These are phyloP conservation scores for Scorias spongiosa DNA, from an alignment of 2,329 filamentous ascomycete species.

Conservation along the genomic window DNA sequence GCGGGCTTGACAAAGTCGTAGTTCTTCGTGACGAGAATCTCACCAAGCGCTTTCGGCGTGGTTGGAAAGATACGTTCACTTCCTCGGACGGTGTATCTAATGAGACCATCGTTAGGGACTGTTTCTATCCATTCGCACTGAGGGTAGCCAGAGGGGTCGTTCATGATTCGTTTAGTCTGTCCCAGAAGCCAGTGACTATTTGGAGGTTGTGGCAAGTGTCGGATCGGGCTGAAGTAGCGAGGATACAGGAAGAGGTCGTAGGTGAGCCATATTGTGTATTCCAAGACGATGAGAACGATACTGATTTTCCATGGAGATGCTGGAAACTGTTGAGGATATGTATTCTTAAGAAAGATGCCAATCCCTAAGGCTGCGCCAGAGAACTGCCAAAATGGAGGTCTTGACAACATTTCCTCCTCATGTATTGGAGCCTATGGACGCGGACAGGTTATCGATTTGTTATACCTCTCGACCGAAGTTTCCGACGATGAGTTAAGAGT, in stretches of 20 bases:
- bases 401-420: neutral
- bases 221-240: constrained; percentile 40
- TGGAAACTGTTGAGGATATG: neutral
- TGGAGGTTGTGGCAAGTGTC: constrained; percentile 39
- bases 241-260: constrained; percentile 40
- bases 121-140: constrained; percentile 36
- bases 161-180: constrained; percentile 27
- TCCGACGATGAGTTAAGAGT: too few relatives aligned
- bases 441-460: too few relatives aligned
- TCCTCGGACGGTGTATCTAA: constrained; percentile 36
- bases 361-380: neutral
- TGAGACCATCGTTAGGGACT: constrained; percentile 40
- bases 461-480: too few relatives aligned
- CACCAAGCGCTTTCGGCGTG: constrained; percentile 30
- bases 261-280: constrained; percentile 1
- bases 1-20: constrained; percentile 36
- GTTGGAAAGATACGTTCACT: constrained; percentile 30
- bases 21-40: constrained; percentile 35
- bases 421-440: too few relatives aligned
- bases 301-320: neutral
- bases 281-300: neutral
- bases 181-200: constrained; percentile 29
- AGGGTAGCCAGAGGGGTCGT: constrained; percentile 28
- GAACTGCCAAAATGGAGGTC: neutral
- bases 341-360: neutral